These are phyloP conservation scores for Phialophora tarda DNA, from an alignment of 2,329 filamentous ascomycete species.

Conservation along the genomic window DNA sequence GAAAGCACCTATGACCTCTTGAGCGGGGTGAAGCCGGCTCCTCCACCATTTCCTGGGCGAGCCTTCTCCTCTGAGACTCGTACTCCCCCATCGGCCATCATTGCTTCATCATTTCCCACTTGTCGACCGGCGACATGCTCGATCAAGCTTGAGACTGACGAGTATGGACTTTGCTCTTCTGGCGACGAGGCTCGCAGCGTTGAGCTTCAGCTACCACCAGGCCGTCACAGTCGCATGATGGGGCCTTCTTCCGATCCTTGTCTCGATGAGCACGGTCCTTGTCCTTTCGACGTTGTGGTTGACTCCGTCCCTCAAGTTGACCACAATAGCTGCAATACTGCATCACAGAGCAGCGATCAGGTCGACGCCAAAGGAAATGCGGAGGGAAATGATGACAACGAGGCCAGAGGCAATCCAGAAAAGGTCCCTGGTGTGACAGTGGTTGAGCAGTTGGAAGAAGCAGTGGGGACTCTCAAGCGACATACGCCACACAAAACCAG, in stretches of 20 bases:
- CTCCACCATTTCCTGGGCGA: neutral
- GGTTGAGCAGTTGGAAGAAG: constrained; percentile 10
- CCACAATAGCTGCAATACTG: too few species aligned
- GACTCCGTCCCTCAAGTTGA: too few species aligned
- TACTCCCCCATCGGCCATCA: constrained; percentile 26
- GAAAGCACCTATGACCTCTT: neutral
- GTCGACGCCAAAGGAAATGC: neutral
- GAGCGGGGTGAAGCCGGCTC: neutral
- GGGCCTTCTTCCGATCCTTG: neutral
- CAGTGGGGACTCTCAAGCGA: constrained; percentile 14
- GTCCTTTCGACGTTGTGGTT: neutral
- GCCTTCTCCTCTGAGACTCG: neutral
- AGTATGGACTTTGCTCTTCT: constrained; percentile 28
- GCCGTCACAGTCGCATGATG: neutral
- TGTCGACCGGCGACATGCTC: neutral
- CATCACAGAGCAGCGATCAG: too few species aligned
- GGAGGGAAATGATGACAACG: neutral
- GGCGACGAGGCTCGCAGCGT: constrained; percentile 7
- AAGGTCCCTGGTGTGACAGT: constrained; percentile 1
- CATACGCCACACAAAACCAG: too few species aligned
- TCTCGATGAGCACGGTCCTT: neutral
- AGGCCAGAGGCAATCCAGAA: neutral
- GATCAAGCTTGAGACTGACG: constrained; percentile 17
- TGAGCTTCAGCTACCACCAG: neutral
- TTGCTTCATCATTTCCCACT: constrained; percentile 21